Evolutionary conservation across 805 yeast genomes (phyloP), one percentile per base, ranked within the genome.

Genomic region (Starmerella powellii): DNA sequence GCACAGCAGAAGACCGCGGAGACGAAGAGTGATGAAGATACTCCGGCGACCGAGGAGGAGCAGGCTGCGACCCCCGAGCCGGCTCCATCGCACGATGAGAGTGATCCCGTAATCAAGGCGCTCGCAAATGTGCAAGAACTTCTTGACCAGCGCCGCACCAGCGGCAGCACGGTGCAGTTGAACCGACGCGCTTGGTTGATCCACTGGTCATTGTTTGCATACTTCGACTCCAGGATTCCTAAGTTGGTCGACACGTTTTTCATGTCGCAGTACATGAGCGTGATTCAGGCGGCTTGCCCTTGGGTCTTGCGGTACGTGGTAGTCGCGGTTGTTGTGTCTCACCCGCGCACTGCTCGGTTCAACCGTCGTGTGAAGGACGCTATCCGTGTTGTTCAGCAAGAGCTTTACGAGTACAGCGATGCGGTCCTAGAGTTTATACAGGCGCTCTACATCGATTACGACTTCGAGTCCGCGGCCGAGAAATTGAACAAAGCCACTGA

Each of bases 201-300:
- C 55, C 84, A 78, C 62, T 77, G 81, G 76, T 65, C 80, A 2
- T 62, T 78, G 47, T 78, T 76, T 65, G 76, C 77, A 48, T 74
- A 71, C 54, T 74, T 74, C 67, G 64, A 66, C 42, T 78, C 79
- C 8, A 44, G 54, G 15, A 55, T 68, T 24, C 78, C 73, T 41
- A 65, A 66, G 34, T 61, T 78, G 45, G 64, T 71, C 44, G 83
- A 78, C 48, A 56, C 74, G 40, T 74, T 74, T 58, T 69, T 75
- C 56, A 64, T 74, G 15, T 70, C 78, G 4, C 72, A 78, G 6
- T 76, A 75, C 58, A 60, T 78, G 46, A 72, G 77, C 45, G 71
- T 82, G 2, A 77, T 78, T 56, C 83, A 78, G 61, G 80, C 81
- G 26, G 67, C 80, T 8, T 71, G 78, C 55, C 85, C 84, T 17